phyloP scores from a whole-genome alignment of 495 filamentous ascomycete genomes.

The Trichodelitschia bisporula region DNA sequence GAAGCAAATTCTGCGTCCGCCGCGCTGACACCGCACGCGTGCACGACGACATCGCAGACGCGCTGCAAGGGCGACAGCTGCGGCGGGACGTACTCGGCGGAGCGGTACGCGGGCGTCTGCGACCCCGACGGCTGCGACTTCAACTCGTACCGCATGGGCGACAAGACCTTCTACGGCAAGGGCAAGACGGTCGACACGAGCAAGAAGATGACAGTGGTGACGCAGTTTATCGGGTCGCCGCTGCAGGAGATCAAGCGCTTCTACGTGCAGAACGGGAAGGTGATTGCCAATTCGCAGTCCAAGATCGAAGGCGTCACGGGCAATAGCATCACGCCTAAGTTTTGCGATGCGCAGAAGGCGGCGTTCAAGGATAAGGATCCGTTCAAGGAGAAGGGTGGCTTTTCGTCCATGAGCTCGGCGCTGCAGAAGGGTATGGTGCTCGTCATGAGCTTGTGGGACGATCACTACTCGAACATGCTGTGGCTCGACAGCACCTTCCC shows the following conservation, averaged over 20 bases:
- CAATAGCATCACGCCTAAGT: slow-evolving; percentile 32
- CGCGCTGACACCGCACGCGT: slow-evolving; percentile 14
- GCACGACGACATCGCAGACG: slow-evolving; percentile 7
- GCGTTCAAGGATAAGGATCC: slow-evolving; percentile 24
- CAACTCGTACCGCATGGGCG: slow-evolving; percentile 33
- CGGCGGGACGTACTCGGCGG: slow-evolving; percentile 2
- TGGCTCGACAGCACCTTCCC: slow-evolving; percentile 69
- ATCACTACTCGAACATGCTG: slow-evolving; percentile 54
- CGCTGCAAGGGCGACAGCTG: slow-evolving; percentile 8
- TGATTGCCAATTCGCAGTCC: slow-evolving; percentile 31
- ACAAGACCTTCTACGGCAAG: slow-evolving; percentile 28
- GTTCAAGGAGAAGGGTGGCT: slow-evolving; percentile 37
- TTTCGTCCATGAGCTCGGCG: slow-evolving; percentile 29
- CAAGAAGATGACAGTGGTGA: slow-evolving; percentile 36
- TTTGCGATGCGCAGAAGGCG: slow-evolving; percentile 27
- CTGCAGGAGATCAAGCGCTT: slow-evolving; percentile 29
- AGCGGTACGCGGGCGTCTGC: slow-evolving; percentile 25
- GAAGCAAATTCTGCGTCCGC: slow-evolving; percentile 11
- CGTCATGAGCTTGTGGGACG: slow-evolving; percentile 58
- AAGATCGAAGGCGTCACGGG: slow-evolving; percentile 26
- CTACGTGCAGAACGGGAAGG: slow-evolving; percentile 36
- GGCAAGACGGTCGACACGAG: slow-evolving; percentile 32
- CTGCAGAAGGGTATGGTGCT: slow-evolving; percentile 40
- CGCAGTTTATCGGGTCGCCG: slow-evolving; percentile 32
- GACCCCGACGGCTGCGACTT: slow-evolving; percentile 40